Percentiles rank a stretch among this genome's conserved stretches.
These are phyloP conservation scores for Yarrowia yakushimensis DNA, from an alignment of 805 yeast genomes.

Conservation along the genomic window DNA sequence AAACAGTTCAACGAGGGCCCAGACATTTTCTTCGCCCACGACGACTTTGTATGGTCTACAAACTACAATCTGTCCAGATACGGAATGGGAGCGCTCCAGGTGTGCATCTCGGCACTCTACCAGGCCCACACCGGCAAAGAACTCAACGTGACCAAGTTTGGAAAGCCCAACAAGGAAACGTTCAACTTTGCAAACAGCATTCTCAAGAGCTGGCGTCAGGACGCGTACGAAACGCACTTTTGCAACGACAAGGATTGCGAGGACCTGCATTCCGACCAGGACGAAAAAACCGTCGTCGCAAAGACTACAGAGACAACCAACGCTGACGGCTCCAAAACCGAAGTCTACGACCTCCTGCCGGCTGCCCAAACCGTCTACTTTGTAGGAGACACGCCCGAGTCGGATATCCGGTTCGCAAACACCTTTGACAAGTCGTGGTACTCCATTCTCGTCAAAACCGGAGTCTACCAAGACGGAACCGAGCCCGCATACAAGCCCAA, in stretches of 20 bases:
- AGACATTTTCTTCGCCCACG: slow-evolving; percentile 80
- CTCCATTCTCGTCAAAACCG: slow-evolving; percentile 80
- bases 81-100: slow-evolving; percentile 94
- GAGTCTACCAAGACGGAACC: slow-evolving; percentile 79
- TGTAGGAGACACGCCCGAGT: slow-evolving; percentile 88
- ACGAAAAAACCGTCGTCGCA: slow-evolving; percentile 30
- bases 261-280: neutral
- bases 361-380: slow-evolving; percentile 84
- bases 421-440: slow-evolving; percentile 82
- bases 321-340: slow-evolving; percentile 40
- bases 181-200: slow-evolving; percentile 80
- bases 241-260: slow-evolving; percentile 39
- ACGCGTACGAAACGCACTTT: slow-evolving; percentile 69
- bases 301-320: slow-evolving; percentile 40
- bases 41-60: slow-evolving; percentile 92
- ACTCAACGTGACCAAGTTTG: slow-evolving; percentile 75
- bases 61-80: slow-evolving; percentile 76
- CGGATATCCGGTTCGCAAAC: slow-evolving; percentile 83
- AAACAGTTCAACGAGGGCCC: slow-evolving; percentile 74
- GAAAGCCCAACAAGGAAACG: slow-evolving; percentile 87
- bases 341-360: slow-evolving; percentile 52
- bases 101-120: slow-evolving; percentile 78
- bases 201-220: slow-evolving; percentile 71
- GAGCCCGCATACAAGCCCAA: slow-evolving; percentile 77
- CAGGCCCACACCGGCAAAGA: slow-evolving; percentile 82